These are phyloP conservation scores for Backusella tarrabulga DNA, from an alignment of 192 early-diverging fungal species.

Conservation along the genomic window DNA sequence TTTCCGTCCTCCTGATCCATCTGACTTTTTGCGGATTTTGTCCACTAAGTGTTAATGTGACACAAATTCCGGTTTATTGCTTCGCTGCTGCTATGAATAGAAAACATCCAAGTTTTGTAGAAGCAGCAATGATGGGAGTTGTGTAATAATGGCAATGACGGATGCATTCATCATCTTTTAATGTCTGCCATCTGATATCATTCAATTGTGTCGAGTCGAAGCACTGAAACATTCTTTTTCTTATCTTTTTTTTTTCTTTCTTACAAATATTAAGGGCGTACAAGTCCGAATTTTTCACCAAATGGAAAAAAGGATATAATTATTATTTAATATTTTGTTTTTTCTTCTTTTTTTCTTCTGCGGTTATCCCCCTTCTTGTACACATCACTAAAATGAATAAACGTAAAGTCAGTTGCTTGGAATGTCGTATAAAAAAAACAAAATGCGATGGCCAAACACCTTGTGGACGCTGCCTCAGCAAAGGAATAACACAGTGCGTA, in stretches of 20 bases:
- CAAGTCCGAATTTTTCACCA: background rate
- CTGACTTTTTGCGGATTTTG: background rate
- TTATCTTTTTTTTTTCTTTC: background rate
- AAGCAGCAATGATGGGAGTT: too few relatives aligned
- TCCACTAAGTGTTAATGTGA: background rate
- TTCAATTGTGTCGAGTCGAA: slow-evolving; percentile 6
- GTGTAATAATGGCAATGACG: too few relatives aligned
- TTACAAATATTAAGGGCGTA: background rate
- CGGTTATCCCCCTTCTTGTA: background rate
- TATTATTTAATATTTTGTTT: background rate
- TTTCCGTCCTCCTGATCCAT: too few relatives aligned
- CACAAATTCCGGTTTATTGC: background rate
- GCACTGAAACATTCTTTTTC: background rate
- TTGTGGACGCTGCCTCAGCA: background rate
- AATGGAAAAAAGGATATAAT: background rate
- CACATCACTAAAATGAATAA: background rate
- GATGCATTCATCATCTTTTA: too few relatives aligned
- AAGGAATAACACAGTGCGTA: background rate
- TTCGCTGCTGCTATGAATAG: background rate
- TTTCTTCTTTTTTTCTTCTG: background rate
- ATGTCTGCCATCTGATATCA: background rate
- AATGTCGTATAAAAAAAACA: background rate
- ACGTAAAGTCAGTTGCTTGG: background rate
- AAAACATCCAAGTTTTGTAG: background rate
- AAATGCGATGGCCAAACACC: background rate